These are phyloP conservation scores for Detonula confervacea DNA, from an alignment of 352 stramenopile species.

Conservation along the genomic window DNA sequence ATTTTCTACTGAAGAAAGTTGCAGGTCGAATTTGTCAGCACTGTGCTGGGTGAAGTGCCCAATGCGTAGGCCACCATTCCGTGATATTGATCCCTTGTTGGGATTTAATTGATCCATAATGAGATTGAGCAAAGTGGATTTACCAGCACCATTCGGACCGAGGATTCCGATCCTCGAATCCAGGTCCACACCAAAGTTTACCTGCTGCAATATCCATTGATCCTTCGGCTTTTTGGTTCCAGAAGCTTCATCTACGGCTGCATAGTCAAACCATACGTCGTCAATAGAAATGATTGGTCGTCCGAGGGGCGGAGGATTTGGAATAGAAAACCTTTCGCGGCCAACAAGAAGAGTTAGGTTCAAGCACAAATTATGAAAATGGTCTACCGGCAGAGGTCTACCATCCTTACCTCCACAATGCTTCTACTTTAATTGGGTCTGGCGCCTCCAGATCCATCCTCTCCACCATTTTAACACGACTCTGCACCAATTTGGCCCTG, in stretches of 20 bases:
- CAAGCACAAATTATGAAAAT: too few relatives aligned
- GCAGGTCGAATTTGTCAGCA: conserved; percentile 93
- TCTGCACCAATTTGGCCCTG: conserved; percentile 94
- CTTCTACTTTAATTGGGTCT: conserved; percentile 92
- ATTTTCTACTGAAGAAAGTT: conserved; percentile 87
- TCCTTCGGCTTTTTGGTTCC: conserved; percentile 61
- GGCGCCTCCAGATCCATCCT: conserved; percentile 90
- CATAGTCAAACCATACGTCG: conserved; percentile 86
- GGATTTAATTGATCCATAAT: conserved; percentile 93
- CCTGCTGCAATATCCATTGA: conserved; percentile 85
- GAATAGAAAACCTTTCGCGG: too few relatives aligned
- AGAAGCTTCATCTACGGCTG: conserved; percentile 37
- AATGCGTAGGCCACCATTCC: conserved; percentile 92
- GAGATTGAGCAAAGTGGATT: conserved; percentile 96
- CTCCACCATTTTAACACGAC: conserved; percentile 92
- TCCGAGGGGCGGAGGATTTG: conserved; percentile 92
- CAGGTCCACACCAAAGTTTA: conserved; percentile 97
- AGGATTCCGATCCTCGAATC: conserved; percentile 91
- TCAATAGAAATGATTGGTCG: conserved; percentile 95
- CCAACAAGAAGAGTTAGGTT: too few relatives aligned
- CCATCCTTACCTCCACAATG: conserved; percentile 87
- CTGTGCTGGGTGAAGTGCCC: conserved; percentile 97
- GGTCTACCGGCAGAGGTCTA: too few relatives aligned
- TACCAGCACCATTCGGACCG: conserved; percentile 91
- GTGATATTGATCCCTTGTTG: conserved; percentile 88